Evolutionary conservation across 768 basidiomycete genomes (phyloP).

Genomic region (Hirschioporus abietinus): DNA sequence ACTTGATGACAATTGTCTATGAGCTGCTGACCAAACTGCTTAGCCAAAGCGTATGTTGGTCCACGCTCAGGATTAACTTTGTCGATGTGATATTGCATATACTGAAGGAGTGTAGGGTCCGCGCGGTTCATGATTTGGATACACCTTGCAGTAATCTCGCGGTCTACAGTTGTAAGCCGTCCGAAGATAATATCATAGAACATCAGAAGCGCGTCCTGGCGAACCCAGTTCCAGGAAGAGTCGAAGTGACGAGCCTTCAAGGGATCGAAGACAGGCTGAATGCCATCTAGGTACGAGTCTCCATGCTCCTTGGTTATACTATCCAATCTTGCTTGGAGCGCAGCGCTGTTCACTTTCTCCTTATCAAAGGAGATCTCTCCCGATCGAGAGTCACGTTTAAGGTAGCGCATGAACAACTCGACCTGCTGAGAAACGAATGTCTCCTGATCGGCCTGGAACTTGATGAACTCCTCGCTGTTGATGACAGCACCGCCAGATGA

Average conservation of each 20-base stretch:
- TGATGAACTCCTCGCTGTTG: constrained; percentile 97
- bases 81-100: constrained; percentile 96
- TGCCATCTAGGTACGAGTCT: constrained; percentile 88
- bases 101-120: constrained; percentile 83
- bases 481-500: constrained; percentile 77
- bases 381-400: constrained; percentile 87
- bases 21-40: constrained; percentile 94
- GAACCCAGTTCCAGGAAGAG: constrained; percentile 99
- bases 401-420: constrained; percentile 95
- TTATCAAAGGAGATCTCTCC: constrained; percentile 87
- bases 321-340: constrained; percentile 83
- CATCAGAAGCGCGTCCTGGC: constrained; percentile 94
- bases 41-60: constrained; percentile 90
- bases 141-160: constrained; percentile 95
- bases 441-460: constrained; percentile 92
- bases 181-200: constrained; percentile 99
- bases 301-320: constrained; percentile 89
- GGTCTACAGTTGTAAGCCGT: constrained; percentile 87
- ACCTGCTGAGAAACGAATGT: constrained; percentile 90
- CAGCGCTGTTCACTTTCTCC: constrained; percentile 67
- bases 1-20: constrained; percentile 91
- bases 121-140: constrained; percentile 97
- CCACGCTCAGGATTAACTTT: constrained; percentile 75
- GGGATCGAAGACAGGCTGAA: constrained; percentile 90
- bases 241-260: constrained; percentile 98